Base-by-base conservation (phyloP, 2,329 filamentous ascomycete genomes). In the Colletotrichum filicis region DNA sequence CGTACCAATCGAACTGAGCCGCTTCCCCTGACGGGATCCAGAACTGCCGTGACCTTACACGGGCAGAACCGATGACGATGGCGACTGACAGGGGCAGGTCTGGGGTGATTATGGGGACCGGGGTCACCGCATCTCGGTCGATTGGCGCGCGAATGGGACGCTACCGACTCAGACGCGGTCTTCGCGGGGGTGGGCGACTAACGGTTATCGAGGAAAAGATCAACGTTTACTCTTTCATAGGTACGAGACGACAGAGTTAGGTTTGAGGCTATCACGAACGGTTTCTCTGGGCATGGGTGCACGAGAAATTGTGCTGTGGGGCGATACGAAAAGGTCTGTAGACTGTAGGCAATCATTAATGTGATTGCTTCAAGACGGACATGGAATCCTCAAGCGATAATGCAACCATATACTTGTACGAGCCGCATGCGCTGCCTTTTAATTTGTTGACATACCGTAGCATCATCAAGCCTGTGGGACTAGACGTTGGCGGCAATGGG, bases 71-170 rank as follows among this genome's bases (percentile, higher is more conserved):
- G 66, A 12, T 35, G 66, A 56, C 66, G 35, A 68, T 68, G 66
- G 63, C 32, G 49, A 58, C 24, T 32, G 58, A 32, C 58, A 46
- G 32, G 59, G 58, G 66, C 24, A 30, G 57, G 12, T 2, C 46
- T 52, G 22, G 66, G 56, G 42, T 35, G 5, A 32, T 26, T 52
- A 19, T 26, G 22, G 55, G 30, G 57, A 24, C 57, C 14, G 66
- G 30, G 59, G 35, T 68, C 58, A 35, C 66, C 66, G 66, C 66
- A 63, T 60, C 58, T 68, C 66, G 58, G 66, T 63, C 49, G 66
- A 68, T 68, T 68, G 35, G 58, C 58, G 66, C 66, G 58, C 66
- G 58, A 63, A 68, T 68, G 59, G 26, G 37, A 63, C 57, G 63
- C 46, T 26, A 19, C 28, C 16, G 65, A 62, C 12, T 68, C 57